These are phyloP conservation scores for Sporobolomyces phaffii DNA, from an alignment of 768 basidiomycete genomes.

Conservation along the genomic window DNA sequence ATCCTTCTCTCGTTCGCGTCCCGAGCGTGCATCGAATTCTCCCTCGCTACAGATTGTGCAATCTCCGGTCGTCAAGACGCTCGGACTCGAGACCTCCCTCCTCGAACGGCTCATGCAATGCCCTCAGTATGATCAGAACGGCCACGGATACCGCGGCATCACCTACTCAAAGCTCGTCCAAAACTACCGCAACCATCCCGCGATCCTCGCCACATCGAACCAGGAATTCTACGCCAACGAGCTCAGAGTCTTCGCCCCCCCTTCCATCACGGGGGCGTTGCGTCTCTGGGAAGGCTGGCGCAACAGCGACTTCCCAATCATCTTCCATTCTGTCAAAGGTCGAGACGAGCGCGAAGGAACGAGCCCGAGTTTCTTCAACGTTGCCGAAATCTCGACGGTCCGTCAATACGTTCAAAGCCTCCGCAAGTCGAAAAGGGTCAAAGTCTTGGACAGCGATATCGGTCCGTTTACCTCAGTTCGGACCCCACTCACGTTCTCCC, in stretches of 20 bases:
- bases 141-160: not conserved
- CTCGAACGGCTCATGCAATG: slow-evolving; percentile 46
- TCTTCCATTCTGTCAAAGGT: slow-evolving; percentile 42
- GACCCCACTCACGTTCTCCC: not conserved
- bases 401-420: not conserved
- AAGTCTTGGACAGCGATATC: slow-evolving; percentile 6
- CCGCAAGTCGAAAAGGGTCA: not conserved
- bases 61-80: slow-evolving; percentile 38
- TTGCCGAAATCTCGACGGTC: slow-evolving; percentile 38
- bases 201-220: slow-evolving; percentile 45
- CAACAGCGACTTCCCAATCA: slow-evolving; percentile 42
- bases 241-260: slow-evolving; percentile 38
- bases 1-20: not conserved
- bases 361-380: slow-evolving; percentile 44
- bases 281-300: slow-evolving; percentile 42
- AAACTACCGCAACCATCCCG: slow-evolving; percentile 46
- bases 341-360: slow-evolving; percentile 45
- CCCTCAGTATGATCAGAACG: slow-evolving; percentile 36
- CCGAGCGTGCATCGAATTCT: not conserved
- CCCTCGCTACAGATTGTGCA: slow-evolving; percentile 28
- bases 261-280: not conserved
- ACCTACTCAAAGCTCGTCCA: slow-evolving; percentile 32
- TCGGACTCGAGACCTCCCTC: slow-evolving; percentile 44
- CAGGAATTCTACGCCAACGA: slow-evolving; percentile 45
- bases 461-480: slow-evolving; percentile 5